Percentiles rank a stretch among this genome's conserved stretches.
Evolutionary conservation across 2,329 filamentous ascomycete species (phyloP).

Genomic region (Onygenales sp.): DNA sequence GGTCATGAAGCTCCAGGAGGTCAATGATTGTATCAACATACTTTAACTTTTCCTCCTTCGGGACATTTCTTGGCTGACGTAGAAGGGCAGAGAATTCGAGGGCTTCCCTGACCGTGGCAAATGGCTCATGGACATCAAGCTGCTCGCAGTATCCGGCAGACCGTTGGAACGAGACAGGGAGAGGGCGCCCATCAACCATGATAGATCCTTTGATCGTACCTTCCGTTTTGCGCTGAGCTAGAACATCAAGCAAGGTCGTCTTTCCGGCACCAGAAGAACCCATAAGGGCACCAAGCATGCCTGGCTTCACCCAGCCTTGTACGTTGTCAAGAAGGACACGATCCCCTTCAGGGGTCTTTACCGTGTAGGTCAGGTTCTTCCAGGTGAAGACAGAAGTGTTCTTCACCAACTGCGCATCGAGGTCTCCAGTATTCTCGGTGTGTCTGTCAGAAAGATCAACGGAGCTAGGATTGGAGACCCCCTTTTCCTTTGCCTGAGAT

Average conservation of each 20-base stretch:
- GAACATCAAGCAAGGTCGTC: conserved; percentile 75
- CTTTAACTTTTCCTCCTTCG: conserved; percentile 65
- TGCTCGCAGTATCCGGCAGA: conserved; percentile 75
- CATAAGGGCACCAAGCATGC: conserved; percentile 66
- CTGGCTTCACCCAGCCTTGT: conserved; percentile 65
- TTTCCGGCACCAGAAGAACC: conserved; percentile 82
- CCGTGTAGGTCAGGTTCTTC: conserved; percentile 56
- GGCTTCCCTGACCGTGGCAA: conserved; percentile 77
- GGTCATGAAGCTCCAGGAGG: conserved; percentile 79
- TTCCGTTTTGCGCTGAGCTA: conserved; percentile 78
- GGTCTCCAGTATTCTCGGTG: conserved; percentile 15
- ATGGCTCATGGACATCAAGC: conserved; percentile 78
- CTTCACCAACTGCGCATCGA: conserved; percentile 31
- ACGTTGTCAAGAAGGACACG: conserved; percentile 55
- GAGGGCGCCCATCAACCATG: conserved; percentile 62
- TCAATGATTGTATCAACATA: conserved; percentile 89
- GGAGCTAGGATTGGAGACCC: too few relatives aligned
- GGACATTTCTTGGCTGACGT: conserved; percentile 65
- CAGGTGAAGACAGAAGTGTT: conserved; percentile 58
- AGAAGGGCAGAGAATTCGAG: conserved; percentile 77
- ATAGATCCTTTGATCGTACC: conserved; percentile 84
- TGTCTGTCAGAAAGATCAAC: conserved; percentile 8
- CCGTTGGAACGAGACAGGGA: conserved; percentile 68
- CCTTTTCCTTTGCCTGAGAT: too few relatives aligned
- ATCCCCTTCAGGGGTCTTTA: conserved; percentile 50